These are phyloP conservation scores for Fusarium sp. DNA, from an alignment of 2,329 filamentous ascomycete genomes.

Conservation along the genomic window DNA sequence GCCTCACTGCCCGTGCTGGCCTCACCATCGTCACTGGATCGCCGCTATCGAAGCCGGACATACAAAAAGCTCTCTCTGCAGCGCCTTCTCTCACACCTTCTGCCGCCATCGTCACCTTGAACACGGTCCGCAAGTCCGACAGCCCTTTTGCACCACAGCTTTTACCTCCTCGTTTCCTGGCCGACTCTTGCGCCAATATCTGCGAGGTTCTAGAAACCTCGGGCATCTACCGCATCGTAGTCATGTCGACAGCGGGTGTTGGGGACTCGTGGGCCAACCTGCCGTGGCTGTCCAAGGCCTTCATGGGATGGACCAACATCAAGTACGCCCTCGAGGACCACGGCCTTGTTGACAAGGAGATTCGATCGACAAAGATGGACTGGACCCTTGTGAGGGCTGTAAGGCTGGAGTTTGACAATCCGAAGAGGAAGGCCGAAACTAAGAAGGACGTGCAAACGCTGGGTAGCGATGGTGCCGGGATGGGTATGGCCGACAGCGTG, in stretches of 20 bases:
- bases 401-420: slow-evolving; percentile 48
- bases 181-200: slow-evolving; percentile 52
- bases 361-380: slow-evolving; percentile 49
- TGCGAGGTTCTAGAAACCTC: slow-evolving; percentile 50
- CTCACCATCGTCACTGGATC: slow-evolving; percentile 52
- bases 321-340: slow-evolving; percentile 56
- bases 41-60: slow-evolving; percentile 51
- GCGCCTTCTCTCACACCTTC: slow-evolving; percentile 40
- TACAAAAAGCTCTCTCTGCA: slow-evolving; percentile 43
- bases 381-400: slow-evolving; percentile 53
- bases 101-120: slow-evolving; percentile 55
- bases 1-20: slow-evolving; percentile 31
- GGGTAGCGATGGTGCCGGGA: slow-evolving; percentile 48
- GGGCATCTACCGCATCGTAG: slow-evolving; percentile 49
- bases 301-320: slow-evolving; percentile 55
- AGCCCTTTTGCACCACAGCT: slow-evolving; percentile 55
- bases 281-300: slow-evolving; percentile 50
- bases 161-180: slow-evolving; percentile 54
- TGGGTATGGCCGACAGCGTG: slow-evolving; percentile 48
- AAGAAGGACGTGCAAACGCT: slow-evolving; percentile 42
- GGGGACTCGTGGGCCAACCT: slow-evolving; percentile 54
- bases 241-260: slow-evolving; percentile 56
- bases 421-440: slow-evolving; percentile 9
- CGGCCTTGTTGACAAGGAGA: slow-evolving; percentile 51
- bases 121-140: slow-evolving; percentile 55